These are phyloP conservation scores for Diaporthe sp. DNA, from an alignment of 2,329 filamentous ascomycete genomes.

Conservation along the genomic window DNA sequence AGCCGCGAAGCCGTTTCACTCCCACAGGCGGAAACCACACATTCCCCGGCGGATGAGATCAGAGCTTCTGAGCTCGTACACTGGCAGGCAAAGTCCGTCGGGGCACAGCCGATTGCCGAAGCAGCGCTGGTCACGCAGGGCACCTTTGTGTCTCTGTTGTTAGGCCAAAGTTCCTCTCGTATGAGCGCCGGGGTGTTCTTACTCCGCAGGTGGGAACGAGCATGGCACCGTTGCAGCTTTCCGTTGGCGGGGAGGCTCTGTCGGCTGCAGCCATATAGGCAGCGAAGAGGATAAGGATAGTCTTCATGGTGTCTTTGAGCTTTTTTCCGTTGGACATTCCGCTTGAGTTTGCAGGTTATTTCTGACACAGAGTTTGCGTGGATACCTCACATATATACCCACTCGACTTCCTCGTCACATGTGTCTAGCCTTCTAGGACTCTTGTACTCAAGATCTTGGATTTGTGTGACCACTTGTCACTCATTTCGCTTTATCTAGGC, in stretches of 20 bases:
- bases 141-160: neutral
- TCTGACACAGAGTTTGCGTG: no score
- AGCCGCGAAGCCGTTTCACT: neutral
- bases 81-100: neutral
- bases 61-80: neutral
- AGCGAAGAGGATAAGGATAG: neutral
- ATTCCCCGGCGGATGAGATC: neutral
- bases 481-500: neutral
- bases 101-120: neutral
- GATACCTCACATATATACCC: neutral
- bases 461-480: no score
- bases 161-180: neutral
- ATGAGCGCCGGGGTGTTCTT: neutral
- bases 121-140: slow-evolving; percentile 29
- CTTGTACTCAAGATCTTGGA: no score
- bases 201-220: slow-evolving; percentile 17
- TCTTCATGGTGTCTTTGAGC: slow-evolving; percentile 48
- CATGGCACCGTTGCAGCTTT: neutral
- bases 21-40: neutral
- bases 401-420: no score
- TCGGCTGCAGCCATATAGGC: neutral
- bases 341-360: accelerated
- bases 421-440: no score
- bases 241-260: no score
- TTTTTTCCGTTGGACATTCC: neutral